Evolutionary conservation across 169 alveolate genomes (phyloP).

Genomic region (Cryptosporidium muris): DNA sequence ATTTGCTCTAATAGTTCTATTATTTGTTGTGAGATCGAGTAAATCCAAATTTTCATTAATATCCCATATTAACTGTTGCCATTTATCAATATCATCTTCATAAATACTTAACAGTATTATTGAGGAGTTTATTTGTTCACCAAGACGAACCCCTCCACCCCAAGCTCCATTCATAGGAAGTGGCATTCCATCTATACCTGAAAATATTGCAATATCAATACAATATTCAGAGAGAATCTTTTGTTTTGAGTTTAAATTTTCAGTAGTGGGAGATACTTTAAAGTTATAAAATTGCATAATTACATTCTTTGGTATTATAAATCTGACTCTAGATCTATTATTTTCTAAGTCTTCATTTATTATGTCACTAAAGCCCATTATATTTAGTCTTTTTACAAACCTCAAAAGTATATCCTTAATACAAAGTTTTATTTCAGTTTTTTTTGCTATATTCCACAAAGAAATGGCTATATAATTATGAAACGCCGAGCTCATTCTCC

Average conservation of each 20-base stretch:
- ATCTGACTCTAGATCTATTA: no score
- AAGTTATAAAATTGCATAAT: no score
- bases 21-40: slow-evolving; percentile 1
- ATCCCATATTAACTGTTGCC: slow-evolving; percentile 29
- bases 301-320: no score
- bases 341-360: no score
- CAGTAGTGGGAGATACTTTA: no score
- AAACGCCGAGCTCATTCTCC: slow-evolving; percentile 8
- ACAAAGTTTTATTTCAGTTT: not conserved
- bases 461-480: slow-evolving; percentile 19
- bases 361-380: no score
- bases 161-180: slow-evolving; percentile 29
- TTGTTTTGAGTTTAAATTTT: no score
- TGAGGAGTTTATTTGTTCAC: not conserved
- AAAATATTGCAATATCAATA: slow-evolving; percentile 20
- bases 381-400: not conserved
- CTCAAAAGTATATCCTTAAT: slow-evolving; percentile 9
- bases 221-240: not conserved
- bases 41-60: slow-evolving; percentile 16
- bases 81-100: slow-evolving; percentile 21
- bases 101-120: not conserved
- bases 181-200: slow-evolving; percentile 39
- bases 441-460: not conserved
- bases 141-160: slow-evolving; percentile 54
- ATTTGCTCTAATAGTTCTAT: not conserved